phyloP scores from a whole-genome alignment of 495 filamentous ascomycete genomes.

The Parachaetomium inaequale region DNA sequence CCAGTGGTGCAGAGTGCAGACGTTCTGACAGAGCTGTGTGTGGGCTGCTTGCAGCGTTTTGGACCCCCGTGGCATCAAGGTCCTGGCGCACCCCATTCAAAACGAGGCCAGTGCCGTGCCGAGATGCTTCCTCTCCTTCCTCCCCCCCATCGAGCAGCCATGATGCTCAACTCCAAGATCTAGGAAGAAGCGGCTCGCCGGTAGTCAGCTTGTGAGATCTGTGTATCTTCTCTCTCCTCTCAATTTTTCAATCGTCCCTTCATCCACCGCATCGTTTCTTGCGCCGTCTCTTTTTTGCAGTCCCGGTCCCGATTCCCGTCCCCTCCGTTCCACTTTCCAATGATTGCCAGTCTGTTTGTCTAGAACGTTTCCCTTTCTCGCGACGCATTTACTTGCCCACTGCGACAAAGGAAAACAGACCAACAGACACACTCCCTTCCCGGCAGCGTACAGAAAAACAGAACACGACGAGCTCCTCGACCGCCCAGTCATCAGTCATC shows the following conservation, averaged over 20 bases:
- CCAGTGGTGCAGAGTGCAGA: slow-evolving; percentile 6
- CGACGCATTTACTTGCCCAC: slow-evolving; percentile 49
- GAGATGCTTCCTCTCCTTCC: slow-evolving; percentile 31
- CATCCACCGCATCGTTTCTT: background rate
- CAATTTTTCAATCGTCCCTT: background rate
- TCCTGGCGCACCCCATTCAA: slow-evolving; percentile 35
- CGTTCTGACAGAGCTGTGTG: no score
- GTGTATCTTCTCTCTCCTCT: slow-evolving; percentile 27
- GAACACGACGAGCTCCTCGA: slow-evolving; percentile 9
- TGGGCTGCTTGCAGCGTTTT: slow-evolving; percentile 7
- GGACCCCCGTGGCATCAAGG: slow-evolving; percentile 13
- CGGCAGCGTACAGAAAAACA: slow-evolving; percentile 11
- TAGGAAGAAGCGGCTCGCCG: slow-evolving; percentile 47
- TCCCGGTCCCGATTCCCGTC: slow-evolving; percentile 7
- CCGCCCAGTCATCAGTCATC: slow-evolving; percentile 11
- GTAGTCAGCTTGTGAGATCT: slow-evolving; percentile 47
- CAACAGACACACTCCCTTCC: slow-evolving; percentile 21
- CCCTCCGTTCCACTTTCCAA: slow-evolving; percentile 18
- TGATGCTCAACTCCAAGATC: slow-evolving; percentile 48
- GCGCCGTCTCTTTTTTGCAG: slow-evolving; percentile 14
- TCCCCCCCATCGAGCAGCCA: slow-evolving; percentile 44
- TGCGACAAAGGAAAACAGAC: slow-evolving; percentile 38
- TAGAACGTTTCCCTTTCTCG: slow-evolving; percentile 35
- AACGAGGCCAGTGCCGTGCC: slow-evolving; percentile 40
- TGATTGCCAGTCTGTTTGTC: slow-evolving; percentile 32